Conservation (phyloP, 202 grass and related monocot species). For the Sporobolus alterniflorus region DNA sequence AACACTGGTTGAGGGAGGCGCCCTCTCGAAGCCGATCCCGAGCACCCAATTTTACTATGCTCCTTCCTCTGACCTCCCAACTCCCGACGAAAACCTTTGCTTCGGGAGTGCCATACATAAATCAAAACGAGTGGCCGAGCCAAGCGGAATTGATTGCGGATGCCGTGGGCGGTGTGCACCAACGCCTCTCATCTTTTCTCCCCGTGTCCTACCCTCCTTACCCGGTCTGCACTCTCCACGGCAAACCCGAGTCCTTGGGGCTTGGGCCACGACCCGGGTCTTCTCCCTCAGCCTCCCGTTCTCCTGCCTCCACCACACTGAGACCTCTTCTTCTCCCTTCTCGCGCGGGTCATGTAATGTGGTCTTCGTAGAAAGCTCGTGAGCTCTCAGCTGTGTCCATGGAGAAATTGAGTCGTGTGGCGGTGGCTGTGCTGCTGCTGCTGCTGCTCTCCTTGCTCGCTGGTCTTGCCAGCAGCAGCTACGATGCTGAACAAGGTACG, state of each 20-base stretch:
- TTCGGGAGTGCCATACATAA: neutral
- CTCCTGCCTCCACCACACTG: neutral
- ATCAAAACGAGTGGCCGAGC: neutral
- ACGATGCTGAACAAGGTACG: slow-evolving; percentile 22
- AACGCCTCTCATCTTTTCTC: neutral
- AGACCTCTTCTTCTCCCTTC: neutral
- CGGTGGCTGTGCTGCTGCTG: neutral
- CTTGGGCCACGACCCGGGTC: neutral
- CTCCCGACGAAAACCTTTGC: neutral
- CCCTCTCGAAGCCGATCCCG: neutral
- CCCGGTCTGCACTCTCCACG: neutral
- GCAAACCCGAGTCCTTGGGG: neutral
- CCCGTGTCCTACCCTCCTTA: neutral
- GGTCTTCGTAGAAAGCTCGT: neutral
- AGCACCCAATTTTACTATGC: neutral
- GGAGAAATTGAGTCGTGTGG: neutral
- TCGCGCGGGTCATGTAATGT: neutral
- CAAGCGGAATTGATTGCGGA: slow-evolving; percentile 36
- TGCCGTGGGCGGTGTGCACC: slow-evolving; percentile 11
- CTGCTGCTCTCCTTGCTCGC: neutral
- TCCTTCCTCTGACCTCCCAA: neutral
- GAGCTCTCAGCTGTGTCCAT: slow-evolving; percentile 11
- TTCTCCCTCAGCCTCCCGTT: slow-evolving; percentile 2
- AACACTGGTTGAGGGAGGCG: no score
- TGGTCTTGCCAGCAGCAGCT: neutral